A percentile compares a stretch with the other conserved stretches of the same genome.
Conservation (phyloP, 23 red algal genomes). For the Gracilariopsis chorda region DNA sequence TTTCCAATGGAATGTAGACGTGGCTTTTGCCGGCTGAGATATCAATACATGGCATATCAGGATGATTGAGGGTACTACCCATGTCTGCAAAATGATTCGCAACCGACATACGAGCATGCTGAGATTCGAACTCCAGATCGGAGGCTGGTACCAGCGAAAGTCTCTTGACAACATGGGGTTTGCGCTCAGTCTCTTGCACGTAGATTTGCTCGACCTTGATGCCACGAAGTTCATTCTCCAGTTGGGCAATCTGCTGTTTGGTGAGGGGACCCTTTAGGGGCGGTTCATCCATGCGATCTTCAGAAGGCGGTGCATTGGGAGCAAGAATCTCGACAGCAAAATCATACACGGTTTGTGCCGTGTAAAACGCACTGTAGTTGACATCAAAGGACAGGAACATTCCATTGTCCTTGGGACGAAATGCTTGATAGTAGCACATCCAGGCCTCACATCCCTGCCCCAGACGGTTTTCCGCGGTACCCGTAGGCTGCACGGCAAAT, state of each 20-base stretch:
- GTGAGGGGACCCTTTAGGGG: neutral
- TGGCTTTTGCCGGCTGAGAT: constrained; percentile 17
- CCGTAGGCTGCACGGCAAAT: constrained; percentile 32
- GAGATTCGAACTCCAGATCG: constrained; percentile 27
- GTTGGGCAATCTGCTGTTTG: neutral
- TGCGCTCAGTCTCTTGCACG: neutral
- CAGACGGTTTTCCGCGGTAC: neutral
- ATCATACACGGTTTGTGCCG: constrained; percentile 44
- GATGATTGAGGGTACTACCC: constrained; percentile 35
- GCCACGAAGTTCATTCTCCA: constrained; percentile 58
- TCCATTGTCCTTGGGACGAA: constrained; percentile 53
- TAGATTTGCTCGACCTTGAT: constrained; percentile 11
- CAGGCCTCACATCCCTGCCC: constrained; percentile 69
- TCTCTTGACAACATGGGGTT: constrained; percentile 7
- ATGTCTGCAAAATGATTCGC: constrained; percentile 42
- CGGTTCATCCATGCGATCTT: neutral
- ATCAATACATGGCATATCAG: constrained; percentile 59
- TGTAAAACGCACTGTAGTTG: constrained; percentile 65
- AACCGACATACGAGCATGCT: constrained; percentile 4
- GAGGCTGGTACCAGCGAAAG: constrained; percentile 32
- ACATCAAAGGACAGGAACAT: constrained; percentile 66
- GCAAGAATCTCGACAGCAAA: constrained; percentile 53
- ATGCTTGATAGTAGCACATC: constrained; percentile 66
- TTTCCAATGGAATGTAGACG: constrained; percentile 58
- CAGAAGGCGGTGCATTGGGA: neutral